phyloP scores from a whole-genome alignment of 2,329 filamentous ascomycete species.

The Polytolypa hystricis region DNA sequence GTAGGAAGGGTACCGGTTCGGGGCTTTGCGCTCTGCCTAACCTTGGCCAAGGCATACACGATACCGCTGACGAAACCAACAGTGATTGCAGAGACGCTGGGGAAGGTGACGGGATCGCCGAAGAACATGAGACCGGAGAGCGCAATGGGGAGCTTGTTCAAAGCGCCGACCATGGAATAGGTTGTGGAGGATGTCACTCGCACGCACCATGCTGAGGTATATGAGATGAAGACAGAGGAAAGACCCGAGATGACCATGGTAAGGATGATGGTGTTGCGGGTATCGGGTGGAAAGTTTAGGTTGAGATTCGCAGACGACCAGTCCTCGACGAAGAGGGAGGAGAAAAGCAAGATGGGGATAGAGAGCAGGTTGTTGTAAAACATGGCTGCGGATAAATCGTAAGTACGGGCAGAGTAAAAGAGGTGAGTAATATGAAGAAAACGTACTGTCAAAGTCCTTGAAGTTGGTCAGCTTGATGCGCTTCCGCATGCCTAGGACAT shows the following conservation, averaged over 20 bases:
- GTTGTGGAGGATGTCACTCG: constrained; percentile 95
- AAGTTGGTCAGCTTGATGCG: constrained; percentile 99
- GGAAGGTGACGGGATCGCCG: constrained; percentile 81
- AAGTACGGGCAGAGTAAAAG: constrained; percentile 19
- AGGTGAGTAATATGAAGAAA: constrained; percentile 35
- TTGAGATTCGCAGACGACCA: constrained; percentile 78
- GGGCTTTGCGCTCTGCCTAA: constrained; percentile 60
- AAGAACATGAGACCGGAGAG: constrained; percentile 91
- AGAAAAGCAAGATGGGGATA: constrained; percentile 77
- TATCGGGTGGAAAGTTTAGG: constrained; percentile 77
- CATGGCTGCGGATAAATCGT: constrained; percentile 89
- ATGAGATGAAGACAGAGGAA: constrained; percentile 95
- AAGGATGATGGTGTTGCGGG: constrained; percentile 66
- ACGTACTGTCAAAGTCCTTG: constrained; percentile 98
- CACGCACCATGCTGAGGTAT: constrained; percentile 97
- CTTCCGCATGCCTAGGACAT: constrained; percentile 89
- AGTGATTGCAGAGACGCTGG: constrained; percentile 80
- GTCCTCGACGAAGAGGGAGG: constrained; percentile 76
- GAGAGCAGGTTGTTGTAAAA: constrained; percentile 99
- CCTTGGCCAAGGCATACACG: constrained; percentile 78
- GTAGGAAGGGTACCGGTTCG: constrained; percentile 59
- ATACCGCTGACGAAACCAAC: constrained; percentile 87
- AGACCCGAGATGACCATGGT: constrained; percentile 93
- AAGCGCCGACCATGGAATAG: constrained; percentile 94
- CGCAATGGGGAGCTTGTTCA: constrained; percentile 97